Base-by-base conservation (phyloP, 2,329 filamentous ascomycete species). In the Exophiala xenobiotica region DNA sequence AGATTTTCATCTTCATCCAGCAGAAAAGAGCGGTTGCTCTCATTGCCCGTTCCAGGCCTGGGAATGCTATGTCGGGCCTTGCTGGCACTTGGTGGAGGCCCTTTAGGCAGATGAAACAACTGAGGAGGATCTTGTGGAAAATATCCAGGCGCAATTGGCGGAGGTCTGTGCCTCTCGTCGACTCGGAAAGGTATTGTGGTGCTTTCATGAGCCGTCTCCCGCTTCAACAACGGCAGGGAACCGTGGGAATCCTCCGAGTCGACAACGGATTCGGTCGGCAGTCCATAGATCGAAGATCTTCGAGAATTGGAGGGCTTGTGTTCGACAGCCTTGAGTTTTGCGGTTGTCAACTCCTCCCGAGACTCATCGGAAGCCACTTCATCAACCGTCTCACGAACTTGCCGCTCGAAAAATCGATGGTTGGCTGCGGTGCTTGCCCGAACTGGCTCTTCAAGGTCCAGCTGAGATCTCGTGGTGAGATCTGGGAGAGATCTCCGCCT, bases 221-320 rank as follows among this genome's bases (percentile, higher is more conserved):
- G 81, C 54, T 92, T 86, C 9, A 95, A 77, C 6, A 93, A 76
- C 3, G 90, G 88, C 26, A 85, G 83, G 0, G 88, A 91, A 31
- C 81, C 85, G 65, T 90, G 90, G 0, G 88, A 92, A 43, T 85
- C 83, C 22, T 82, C 78, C 0, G 88, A 90, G 49, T 79, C 80
- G 11, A 81, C 78, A 20, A 74, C 67, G 2, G 73, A 74, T 37
- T 68, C 68, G 7, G 69, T 69, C 37, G 71, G 68, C n/a, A 68
- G 63, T 12, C 67, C 63, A 22, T 64, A 65, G 18, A 65, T 65
- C 14, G 64, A 58, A 26, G 58, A 59, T 26, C 47, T 51, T 24
- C 54, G 58, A 14, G 53, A 54, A n/a, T 46, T 48, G 9, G 38
- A 11, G n/a, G 39, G 35, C 33, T 49, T 42, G 12, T 33, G 11